A percentile compares a stretch with the other conserved stretches of the same genome.
Evolutionary conservation across 2,329 filamentous ascomycete species (phyloP).

Genomic region (Colletotrichum sp.): DNA sequence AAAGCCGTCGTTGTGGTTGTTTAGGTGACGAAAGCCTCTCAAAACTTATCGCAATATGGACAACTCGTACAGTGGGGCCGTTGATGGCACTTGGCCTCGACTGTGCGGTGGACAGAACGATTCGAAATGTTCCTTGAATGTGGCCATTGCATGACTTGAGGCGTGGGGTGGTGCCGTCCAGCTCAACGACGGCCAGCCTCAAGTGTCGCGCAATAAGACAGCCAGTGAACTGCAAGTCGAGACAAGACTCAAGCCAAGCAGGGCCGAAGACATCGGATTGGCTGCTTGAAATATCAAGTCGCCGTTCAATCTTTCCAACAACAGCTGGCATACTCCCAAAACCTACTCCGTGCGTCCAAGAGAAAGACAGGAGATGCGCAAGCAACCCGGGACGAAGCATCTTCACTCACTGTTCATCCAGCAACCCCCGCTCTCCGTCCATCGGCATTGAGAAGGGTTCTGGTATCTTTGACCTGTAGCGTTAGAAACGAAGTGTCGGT

Average conservation of each 20-base stretch:
- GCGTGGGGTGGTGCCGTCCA: neutral
- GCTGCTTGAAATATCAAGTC: neutral
- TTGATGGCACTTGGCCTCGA: neutral
- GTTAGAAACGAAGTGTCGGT: constrained; percentile 4
- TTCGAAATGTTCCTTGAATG: neutral
- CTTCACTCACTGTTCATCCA: neutral
- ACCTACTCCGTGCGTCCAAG: neutral
- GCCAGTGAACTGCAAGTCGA: neutral
- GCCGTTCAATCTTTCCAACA: neutral
- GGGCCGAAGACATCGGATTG: neutral
- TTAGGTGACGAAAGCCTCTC: neutral
- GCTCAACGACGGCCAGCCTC: neutral
- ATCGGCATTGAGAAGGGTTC: neutral
- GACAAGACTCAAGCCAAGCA: neutral
- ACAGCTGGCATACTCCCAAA: neutral
- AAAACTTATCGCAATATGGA: neutral
- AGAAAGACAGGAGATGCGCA: neutral
- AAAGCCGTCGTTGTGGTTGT: neutral
- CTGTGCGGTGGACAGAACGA: neutral
- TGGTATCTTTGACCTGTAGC: constrained; percentile 14
- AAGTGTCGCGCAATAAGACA: neutral
- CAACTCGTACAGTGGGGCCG: neutral
- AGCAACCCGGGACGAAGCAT: neutral
- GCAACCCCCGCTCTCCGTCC: constrained; percentile 6
- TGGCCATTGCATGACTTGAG: neutral